These are phyloP conservation scores for Hippophae rhamnoides DNA, from an alignment of 306 rosid genomes.

Conservation along the genomic window DNA sequence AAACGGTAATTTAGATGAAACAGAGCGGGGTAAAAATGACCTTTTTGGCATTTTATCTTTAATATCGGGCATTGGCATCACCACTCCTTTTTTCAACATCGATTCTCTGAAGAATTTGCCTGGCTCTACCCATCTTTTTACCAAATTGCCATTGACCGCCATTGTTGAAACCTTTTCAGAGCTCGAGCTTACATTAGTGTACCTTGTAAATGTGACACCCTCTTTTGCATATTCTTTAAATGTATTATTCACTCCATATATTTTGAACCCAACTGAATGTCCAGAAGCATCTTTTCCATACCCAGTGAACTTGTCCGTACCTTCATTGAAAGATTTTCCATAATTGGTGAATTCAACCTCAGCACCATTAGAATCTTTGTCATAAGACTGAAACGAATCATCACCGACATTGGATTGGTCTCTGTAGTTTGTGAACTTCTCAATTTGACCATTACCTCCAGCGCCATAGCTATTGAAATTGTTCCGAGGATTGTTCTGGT, in stretches of 20 bases:
- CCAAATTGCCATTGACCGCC: slow-evolving; percentile 47
- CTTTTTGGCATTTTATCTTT: slow-evolving; percentile 82
- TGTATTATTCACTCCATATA: slow-evolving; percentile 70
- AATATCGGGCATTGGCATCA: slow-evolving; percentile 83
- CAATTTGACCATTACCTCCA: slow-evolving; percentile 53
- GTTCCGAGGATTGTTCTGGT: slow-evolving; percentile 62
- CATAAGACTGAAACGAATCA: slow-evolving; percentile 65
- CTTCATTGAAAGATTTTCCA: slow-evolving; percentile 77
- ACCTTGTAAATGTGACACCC: slow-evolving; percentile 29
- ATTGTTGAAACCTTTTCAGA: slow-evolving; percentile 6
- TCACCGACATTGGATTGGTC: slow-evolving; percentile 73
- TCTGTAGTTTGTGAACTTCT: slow-evolving; percentile 69
- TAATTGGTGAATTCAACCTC: slow-evolving; percentile 54
- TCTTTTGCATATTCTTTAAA: slow-evolving; percentile 72
- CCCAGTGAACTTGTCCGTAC: slow-evolving; percentile 63
- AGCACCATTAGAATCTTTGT: slow-evolving; percentile 44
- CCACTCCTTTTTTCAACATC: slow-evolving; percentile 57
- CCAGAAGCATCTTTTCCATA: slow-evolving; percentile 41
- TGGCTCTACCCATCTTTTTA: slow-evolving; percentile 76
- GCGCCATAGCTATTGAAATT: slow-evolving; percentile 58
- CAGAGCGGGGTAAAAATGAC: slow-evolving; percentile 80
- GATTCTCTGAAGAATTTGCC: slow-evolving; percentile 87
- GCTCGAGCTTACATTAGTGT: slow-evolving; percentile 42
- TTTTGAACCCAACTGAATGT: slow-evolving; percentile 44
- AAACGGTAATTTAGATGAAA: slow-evolving; percentile 69